A percentile compares a stretch with the other conserved stretches of the same genome.
Conservation (phyloP, 2,329 filamentous ascomycete species). For the Fusarium sp. region DNA sequence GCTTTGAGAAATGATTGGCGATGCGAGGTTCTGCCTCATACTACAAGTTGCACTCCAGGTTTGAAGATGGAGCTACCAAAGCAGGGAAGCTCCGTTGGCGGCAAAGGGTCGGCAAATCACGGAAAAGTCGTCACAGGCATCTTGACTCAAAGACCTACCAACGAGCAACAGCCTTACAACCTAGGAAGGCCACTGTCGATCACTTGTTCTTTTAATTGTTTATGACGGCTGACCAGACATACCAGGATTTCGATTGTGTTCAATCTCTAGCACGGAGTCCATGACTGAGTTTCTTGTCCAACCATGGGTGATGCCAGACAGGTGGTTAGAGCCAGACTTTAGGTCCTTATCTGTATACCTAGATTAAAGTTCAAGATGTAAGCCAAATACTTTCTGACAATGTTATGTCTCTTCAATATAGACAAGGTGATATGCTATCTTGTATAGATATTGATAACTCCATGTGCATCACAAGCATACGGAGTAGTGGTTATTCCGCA, state of each 20-base stretch:
- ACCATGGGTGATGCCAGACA: neutral
- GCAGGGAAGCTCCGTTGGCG: conserved; percentile 35
- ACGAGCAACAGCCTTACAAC: conserved; percentile 10
- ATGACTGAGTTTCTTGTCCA: neutral
- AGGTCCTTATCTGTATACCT: neutral
- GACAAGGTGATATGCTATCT: neutral
- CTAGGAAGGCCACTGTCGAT: conserved; percentile 14
- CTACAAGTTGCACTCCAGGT: neutral
- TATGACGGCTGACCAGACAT: neutral
- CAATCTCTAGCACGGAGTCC: neutral
- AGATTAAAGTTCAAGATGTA: neutral
- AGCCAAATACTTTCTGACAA: too few species aligned
- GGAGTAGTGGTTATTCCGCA: neutral
- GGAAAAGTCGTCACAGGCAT: conserved; percentile 22
- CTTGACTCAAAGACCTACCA: conserved; percentile 5
- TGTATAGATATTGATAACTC: neutral
- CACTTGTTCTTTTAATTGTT: conserved; percentile 7
- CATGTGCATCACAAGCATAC: neutral
- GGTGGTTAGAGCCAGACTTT: neutral
- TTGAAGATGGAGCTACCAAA: conserved; percentile 25
- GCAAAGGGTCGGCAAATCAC: conserved; percentile 44
- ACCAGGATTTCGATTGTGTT: neutral
- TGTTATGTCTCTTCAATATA: neutral
- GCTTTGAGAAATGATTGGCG: conserved; percentile 30
- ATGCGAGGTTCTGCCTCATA: conserved; percentile 18